phyloP scores from a whole-genome alignment of 2,329 filamentous ascomycete genomes.

The Alternaria sp. region DNA sequence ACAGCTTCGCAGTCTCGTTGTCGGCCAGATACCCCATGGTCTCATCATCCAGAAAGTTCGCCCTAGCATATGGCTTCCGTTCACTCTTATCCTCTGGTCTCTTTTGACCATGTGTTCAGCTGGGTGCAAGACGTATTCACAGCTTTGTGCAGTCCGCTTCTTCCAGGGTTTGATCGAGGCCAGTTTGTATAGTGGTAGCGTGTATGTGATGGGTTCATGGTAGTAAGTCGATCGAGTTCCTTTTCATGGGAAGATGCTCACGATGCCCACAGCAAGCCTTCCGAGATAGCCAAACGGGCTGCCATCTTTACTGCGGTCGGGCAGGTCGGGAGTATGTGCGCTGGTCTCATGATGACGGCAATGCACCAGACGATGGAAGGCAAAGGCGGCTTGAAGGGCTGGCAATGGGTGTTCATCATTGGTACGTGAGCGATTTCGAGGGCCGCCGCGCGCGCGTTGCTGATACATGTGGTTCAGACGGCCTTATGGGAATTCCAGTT shows the following conservation, averaged over 20 bases:
- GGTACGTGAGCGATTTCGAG: constrained; percentile 6
- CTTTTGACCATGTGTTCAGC: constrained; percentile 35
- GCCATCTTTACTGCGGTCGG: constrained; percentile 34
- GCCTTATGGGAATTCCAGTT: constrained; percentile 31
- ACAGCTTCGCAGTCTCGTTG: constrained; percentile 17
- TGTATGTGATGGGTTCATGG: constrained; percentile 35
- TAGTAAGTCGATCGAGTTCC: constrained; percentile 25
- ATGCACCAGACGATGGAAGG: constrained; percentile 33
- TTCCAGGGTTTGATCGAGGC: constrained; percentile 31
- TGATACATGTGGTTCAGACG: constrained; percentile 16
- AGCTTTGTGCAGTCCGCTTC: constrained; percentile 30
- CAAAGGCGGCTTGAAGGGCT: constrained; percentile 21
- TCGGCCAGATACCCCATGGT: constrained; percentile 29
- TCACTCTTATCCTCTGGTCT: constrained; percentile 30
- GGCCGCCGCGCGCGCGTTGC: neutral
- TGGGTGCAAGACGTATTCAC: constrained; percentile 27
- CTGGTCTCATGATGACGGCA: constrained; percentile 35
- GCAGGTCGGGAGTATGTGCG: constrained; percentile 34
- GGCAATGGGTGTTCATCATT: constrained; percentile 37
- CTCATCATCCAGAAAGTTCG: constrained; percentile 33
- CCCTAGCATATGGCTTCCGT: constrained; percentile 31
- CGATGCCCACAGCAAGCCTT: constrained; percentile 19
- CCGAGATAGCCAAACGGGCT: constrained; percentile 32
- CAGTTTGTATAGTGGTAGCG: constrained; percentile 27
- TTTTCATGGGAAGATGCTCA: neutral